Base-by-base conservation (phyloP, 805 yeast species). In the Saccharomyces jurei region DNA sequence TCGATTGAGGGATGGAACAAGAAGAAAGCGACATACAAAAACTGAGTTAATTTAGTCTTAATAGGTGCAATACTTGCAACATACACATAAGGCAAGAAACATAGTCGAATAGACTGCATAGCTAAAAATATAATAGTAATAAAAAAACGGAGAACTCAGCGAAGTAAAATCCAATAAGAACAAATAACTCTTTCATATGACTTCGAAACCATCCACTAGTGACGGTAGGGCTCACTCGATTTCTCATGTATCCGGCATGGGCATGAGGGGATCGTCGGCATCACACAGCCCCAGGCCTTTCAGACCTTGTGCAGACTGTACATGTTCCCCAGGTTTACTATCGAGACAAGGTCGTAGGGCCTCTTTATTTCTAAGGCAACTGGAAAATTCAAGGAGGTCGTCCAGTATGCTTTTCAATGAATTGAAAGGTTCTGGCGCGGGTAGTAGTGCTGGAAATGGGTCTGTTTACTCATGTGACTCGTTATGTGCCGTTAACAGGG, bases 301-400 rank as follows among this genome's bases (percentile, higher is more conserved):
- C 44, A 74, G 81, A 64, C 79, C 81, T 13, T 87, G 94, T 67
- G 76, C 79, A 50, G 83, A 87, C 71, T 87, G 96, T 73, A 86
- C 89, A 1, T 87, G 95, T 67, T 86, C 92, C 0, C 94, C 94
- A 4, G 96, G 96, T 3, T 73, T 87, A 48, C 70, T 87, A 50
- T 82, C 89, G 30, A 77, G 95, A 63, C 81, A 80, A 63, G 77
- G 84, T 61, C 74, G 88, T 61, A 77, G 86, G 21, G 77, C 86
- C 0, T 65, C 78, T 29, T 74, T 79, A 54, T 80, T 81, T 56
- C 50, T 67, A 46, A 67, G 60, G 52, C 64, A 60, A 56, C 52
- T 68, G 50, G 68, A 67, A 57, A 65, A 61, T 50, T 60, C 69
- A 2, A 66, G 70, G 52, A 70, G 73, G 55, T 63, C 67, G 10